These are phyloP conservation scores for Lentithecium fluviatile DNA, from an alignment of 495 filamentous ascomycete genomes.

Conservation along the genomic window DNA sequence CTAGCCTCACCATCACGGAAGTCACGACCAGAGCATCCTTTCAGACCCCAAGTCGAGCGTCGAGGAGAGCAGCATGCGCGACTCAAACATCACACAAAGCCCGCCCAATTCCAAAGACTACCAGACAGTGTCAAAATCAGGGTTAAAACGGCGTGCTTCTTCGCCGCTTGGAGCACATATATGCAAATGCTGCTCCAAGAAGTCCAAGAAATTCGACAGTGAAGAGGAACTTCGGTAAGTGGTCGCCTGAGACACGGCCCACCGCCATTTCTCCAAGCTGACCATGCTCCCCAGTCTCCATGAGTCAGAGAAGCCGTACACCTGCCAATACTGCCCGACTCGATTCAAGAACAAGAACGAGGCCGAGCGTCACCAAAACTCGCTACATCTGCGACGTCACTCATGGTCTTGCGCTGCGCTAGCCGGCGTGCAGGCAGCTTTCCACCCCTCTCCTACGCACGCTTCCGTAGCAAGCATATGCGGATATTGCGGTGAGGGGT, in stretches of 20 bases:
- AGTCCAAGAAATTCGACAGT: conserved; percentile 95
- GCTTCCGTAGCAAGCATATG: conserved; percentile 72
- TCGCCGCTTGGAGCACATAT: conserved; percentile 73
- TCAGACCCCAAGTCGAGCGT: conserved; percentile 59
- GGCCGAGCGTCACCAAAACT: conserved; percentile 96
- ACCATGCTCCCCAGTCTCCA: conserved; percentile 56
- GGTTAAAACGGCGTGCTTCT: conserved; percentile 77
- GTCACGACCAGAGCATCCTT: conserved; percentile 61
- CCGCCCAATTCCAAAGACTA: conserved; percentile 48
- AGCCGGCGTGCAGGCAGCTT: conserved; percentile 67
- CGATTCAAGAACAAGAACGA: conserved; percentile 99
- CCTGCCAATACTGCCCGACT: conserved; percentile 89
- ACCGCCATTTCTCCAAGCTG: conserved; percentile 25
- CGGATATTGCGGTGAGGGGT: conserved; percentile 95
- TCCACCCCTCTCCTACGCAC: conserved; percentile 69
- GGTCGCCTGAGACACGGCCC: conserved; percentile 1
- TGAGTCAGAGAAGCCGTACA: conserved; percentile 93
- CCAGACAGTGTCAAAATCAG: conserved; percentile 46
- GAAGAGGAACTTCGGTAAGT: conserved; percentile 81
- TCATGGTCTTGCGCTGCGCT: conserved; percentile 96
- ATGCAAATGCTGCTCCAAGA: conserved; percentile 97
- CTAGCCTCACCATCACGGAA: conserved; percentile 55
- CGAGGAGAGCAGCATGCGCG: conserved; percentile 45
- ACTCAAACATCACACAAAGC: conserved; percentile 47
- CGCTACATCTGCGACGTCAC: conserved; percentile 88